A percentile compares a stretch with the other conserved stretches of the same genome.
Conservation (phyloP, 352 stramenopile species). For the Phytophthora cactorum region DNA sequence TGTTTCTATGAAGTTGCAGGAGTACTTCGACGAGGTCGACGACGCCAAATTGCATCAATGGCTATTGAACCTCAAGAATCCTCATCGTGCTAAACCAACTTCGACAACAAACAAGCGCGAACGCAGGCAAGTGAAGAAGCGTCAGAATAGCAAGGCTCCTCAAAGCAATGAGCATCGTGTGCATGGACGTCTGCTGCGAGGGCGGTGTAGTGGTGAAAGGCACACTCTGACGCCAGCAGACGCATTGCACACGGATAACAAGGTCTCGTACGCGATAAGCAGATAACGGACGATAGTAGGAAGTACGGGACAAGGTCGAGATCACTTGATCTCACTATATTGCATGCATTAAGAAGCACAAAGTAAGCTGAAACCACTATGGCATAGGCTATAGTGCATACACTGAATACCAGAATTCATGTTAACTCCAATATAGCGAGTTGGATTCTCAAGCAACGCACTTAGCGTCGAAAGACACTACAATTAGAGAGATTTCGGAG, state of each 20-base stretch:
- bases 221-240: neutral
- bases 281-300: neutral
- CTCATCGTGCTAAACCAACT: neutral
- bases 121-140: neutral
- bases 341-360: neutral
- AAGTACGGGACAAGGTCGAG: neutral
- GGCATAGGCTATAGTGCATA: neutral
- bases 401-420: neutral
- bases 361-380: neutral
- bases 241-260: neutral
- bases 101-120: neutral
- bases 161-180: neutral
- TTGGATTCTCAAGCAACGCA: neutral
- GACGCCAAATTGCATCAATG: neutral
- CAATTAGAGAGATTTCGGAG: neutral
- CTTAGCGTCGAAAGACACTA: neutral
- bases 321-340: neutral
- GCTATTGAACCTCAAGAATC: neutral
- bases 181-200: neutral
- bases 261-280: neutral
- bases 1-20: conserved; percentile 1
- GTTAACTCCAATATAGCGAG: neutral
- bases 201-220: neutral
- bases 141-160: neutral
- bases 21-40: neutral